phyloP scores from a whole-genome alignment of 192 early-diverging fungal species.

The Umbelopsis isabellina region DNA sequence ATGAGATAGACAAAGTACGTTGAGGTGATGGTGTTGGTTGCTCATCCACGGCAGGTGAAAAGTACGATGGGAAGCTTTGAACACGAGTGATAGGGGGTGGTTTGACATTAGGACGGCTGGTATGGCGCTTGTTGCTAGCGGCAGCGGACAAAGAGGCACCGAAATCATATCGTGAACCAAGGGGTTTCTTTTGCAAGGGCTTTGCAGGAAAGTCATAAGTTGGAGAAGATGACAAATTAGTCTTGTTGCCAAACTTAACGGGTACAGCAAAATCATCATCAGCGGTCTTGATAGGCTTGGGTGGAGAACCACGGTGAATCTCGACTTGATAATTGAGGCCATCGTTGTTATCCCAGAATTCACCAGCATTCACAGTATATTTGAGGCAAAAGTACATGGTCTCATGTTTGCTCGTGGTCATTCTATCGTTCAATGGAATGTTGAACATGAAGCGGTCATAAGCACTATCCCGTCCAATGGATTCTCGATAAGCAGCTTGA shows the following conservation, averaged over 20 bases:
- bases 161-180: constrained; percentile 39
- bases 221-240: background rate
- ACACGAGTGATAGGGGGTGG: background rate
- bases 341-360: constrained; percentile 93
- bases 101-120: background rate
- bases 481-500: constrained; percentile 62
- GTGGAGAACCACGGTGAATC: constrained; percentile 25
- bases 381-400: constrained; percentile 66
- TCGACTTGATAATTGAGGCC: constrained; percentile 80
- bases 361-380: constrained; percentile 67
- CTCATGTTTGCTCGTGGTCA: constrained; percentile 41
- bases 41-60: background rate
- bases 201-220: constrained; percentile 11
- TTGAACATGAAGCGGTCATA: constrained; percentile 68
- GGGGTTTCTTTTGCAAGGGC: constrained; percentile 5
- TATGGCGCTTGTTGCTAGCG: background rate
- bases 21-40: constrained; percentile 1
- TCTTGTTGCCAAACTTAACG: background rate
- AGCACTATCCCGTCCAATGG: constrained; percentile 45
- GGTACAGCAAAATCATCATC: background rate
- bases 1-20: background rate
- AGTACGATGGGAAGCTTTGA: constrained; percentile 18
- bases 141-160: constrained; percentile 34
- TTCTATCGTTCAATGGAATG: constrained; percentile 41
- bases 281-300: background rate